Conservation (phyloP, 805 yeast genomes). For the Kuraishia hungarica region DNA sequence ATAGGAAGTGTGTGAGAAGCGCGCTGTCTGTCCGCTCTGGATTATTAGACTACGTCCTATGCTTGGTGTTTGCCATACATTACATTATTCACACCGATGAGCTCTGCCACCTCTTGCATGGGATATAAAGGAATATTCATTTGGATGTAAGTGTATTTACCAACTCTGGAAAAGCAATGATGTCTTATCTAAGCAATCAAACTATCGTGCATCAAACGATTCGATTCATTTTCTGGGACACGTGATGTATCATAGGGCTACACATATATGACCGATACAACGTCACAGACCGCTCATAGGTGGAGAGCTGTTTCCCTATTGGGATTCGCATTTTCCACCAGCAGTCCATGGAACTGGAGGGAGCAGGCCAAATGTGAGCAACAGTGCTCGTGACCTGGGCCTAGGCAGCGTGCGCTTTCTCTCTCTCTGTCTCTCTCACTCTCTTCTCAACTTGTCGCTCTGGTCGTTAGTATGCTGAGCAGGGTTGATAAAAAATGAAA, state of each 20-base stretch:
- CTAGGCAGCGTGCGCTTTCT: not conserved
- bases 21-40: too few species aligned
- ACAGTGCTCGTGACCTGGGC: not conserved
- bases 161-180: not conserved
- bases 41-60: not conserved
- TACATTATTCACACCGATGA: not conserved
- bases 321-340: not conserved
- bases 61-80: not conserved
- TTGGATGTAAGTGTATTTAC: not conserved
- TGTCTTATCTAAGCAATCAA: not conserved
- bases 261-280: not conserved
- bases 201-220: not conserved
- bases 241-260: not conserved
- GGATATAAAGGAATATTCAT: too few species aligned
- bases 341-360: not conserved
- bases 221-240: not conserved
- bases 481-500: conserved; percentile 1
- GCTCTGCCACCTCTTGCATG: not conserved
- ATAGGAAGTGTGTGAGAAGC: too few species aligned
- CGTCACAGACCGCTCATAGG: not conserved
- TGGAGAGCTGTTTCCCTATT: not conserved
- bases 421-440: conserved; percentile 4
- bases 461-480: conserved; percentile 1
- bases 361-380: not conserved
- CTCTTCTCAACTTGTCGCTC: conserved; percentile 1